Percentiles rank a stretch among this genome's conserved stretches.
phyloP scores from a whole-genome alignment of 805 yeast species.

The Starmerella sp. region DNA sequence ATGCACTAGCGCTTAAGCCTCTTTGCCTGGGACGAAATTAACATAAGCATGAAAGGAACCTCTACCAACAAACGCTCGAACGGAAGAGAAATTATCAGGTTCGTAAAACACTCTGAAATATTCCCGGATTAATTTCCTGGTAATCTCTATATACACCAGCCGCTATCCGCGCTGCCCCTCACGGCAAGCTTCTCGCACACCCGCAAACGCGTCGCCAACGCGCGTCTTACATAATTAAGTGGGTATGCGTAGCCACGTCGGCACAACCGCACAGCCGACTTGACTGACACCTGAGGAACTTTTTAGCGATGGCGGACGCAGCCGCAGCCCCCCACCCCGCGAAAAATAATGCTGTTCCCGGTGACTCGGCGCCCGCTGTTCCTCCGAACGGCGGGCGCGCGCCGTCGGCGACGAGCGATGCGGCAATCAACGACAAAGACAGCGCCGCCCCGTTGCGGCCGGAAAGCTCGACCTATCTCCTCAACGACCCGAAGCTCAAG shows the following conservation, averaged over 20 bases:
- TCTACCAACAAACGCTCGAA: too few species aligned
- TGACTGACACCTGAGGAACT: background rate
- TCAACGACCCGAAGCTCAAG: slow-evolving; percentile 29
- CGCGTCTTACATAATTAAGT: background rate
- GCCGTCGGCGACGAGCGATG: background rate
- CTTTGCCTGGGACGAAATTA: too few species aligned
- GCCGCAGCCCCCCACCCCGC: slow-evolving; percentile 3
- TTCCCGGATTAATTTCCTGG: too few species aligned
- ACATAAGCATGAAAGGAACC: too few species aligned
- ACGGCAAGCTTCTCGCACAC: background rate
- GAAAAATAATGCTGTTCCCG: background rate
- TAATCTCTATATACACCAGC: too few species aligned
- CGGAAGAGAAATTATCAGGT: too few species aligned
- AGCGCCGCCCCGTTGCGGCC: slow-evolving; percentile 2
- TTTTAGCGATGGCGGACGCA: slow-evolving; percentile 5
- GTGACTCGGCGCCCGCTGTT: background rate
- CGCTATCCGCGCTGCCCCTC: background rate
- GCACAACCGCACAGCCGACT: background rate
- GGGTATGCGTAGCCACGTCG: slow-evolving; percentile 3
- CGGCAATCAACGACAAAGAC: background rate
- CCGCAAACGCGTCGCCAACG: slow-evolving; percentile 1
- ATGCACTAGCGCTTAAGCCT: too few species aligned
- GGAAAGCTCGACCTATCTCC: slow-evolving; percentile 24
- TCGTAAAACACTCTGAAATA: too few species aligned
- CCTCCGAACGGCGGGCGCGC: background rate